Evolutionary conservation across 768 basidiomycete species (phyloP), one percentile per base, ranked within the genome.

Genomic region (Suillus bovinus): DNA sequence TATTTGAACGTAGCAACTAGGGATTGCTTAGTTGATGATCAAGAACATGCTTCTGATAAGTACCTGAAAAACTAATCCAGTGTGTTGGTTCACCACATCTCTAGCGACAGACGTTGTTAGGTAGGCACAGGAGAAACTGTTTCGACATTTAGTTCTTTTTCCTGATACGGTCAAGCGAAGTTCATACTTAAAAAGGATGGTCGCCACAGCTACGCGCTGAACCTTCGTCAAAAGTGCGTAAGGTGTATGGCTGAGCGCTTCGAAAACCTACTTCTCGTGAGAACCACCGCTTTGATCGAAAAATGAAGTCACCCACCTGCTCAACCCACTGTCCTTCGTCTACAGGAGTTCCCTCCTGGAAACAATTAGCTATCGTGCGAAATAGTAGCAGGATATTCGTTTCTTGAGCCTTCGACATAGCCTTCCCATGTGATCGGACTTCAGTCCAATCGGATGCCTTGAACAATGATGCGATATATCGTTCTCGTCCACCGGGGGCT

Each of bases 171-270:
- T 39, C 36, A 41, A 22, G 61, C 38, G 14, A 20, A 36, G 20
- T 81, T n/a, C 90, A 68, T 67, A 99, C 96, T 99, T 99, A 77
- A 98, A 88, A 36, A 92, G 74, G 39, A 95, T 77, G 0, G 95
- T 96, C 5, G 91, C 87, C 53, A 95, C 70, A 0, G 93, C 90
- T 4, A 93, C 80, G 34, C 91, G 84, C 55, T 90, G 90, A 4
- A 80, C 77, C 74, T 92, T 95, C 42, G 82, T 84, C 68, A 93
- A 75, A 4, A 78, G 74, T 22, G 77, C 71, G 61, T 86, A 88
- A 1, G 84, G 80, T 7, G 77, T 81, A 47, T 83, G 78, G 31
- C 72, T 69, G 58, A 94, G 67, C 33, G 78, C 76, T 54, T 80
- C 80, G 27, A 93, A 76, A 41, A 92, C 79, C 87, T 93, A 68